Percentiles rank a stretch among this genome's conserved stretches.
These are phyloP conservation scores for Phytopythium vexans DNA, from an alignment of 352 stramenopile species.

Conservation along the genomic window DNA sequence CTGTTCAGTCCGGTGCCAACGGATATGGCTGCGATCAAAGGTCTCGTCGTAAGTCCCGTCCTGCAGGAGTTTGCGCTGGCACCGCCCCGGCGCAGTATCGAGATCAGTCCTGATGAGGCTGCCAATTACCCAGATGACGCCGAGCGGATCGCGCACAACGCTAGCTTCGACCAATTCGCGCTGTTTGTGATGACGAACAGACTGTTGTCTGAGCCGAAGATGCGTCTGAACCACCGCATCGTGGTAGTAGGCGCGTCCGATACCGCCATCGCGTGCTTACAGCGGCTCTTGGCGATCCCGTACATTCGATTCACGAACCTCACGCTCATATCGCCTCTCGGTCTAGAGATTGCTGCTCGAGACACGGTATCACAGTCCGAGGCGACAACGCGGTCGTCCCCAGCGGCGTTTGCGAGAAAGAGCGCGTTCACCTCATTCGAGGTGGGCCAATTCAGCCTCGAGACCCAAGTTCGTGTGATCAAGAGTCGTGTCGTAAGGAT, in stretches of 20 bases:
- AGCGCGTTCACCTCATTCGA: conserved; percentile 38
- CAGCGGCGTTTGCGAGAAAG: conserved; percentile 47
- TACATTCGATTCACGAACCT: conserved; percentile 87
- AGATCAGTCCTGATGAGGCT: conserved; percentile 37
- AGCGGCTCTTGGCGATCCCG: conserved; percentile 70
- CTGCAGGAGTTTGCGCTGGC: conserved; percentile 64
- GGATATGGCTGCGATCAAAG: not conserved
- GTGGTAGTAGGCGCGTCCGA: conserved; percentile 86
- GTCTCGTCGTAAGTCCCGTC: conserved; percentile 23
- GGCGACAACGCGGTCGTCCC: not conserved
- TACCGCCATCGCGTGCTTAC: conserved; percentile 71
- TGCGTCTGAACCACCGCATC: conserved; percentile 77
- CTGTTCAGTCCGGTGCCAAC: conserved; percentile 48
- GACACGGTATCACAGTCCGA: conserved; percentile 12
- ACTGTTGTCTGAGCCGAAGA: conserved; percentile 84
- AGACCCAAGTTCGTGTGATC: conserved; percentile 58
- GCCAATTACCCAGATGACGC: conserved; percentile 47
- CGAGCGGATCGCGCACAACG: conserved; percentile 11
- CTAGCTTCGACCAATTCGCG: conserved; percentile 37
- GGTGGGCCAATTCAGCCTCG: conserved; percentile 56
- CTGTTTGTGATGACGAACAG: conserved; percentile 87
- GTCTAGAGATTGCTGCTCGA: conserved; percentile 38
- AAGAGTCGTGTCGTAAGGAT: conserved; percentile 65
- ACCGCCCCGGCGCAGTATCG: conserved; percentile 46
- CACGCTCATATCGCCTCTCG: conserved; percentile 77